Conservation (phyloP, 148 eudicot species). For the Dianthus caryophyllus region DNA sequence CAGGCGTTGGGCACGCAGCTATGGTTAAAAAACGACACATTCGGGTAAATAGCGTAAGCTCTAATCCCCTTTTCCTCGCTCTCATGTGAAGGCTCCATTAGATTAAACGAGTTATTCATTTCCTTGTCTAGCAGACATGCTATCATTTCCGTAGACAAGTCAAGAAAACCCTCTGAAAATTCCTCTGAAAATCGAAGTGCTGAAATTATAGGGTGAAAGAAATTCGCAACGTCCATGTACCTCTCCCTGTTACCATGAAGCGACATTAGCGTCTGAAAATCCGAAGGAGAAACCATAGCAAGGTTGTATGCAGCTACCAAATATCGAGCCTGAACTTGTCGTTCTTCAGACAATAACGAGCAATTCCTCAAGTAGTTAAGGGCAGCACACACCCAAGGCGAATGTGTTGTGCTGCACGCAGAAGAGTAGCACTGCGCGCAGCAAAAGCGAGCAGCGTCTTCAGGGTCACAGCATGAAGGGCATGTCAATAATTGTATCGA, state of each 20-base stretch:
- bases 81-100: conserved; percentile 59
- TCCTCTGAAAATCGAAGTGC: no score
- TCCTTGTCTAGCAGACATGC: conserved; percentile 65
- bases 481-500: conserved; percentile 36
- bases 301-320: conserved; percentile 75
- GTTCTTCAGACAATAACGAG: conserved; percentile 38
- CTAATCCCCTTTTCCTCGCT: conserved; percentile 49
- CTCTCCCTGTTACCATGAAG: conserved; percentile 51
- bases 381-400: conserved; percentile 68
- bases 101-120: conserved; percentile 64
- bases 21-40: conserved; percentile 75
- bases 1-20: conserved; percentile 91
- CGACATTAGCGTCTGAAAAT: conserved; percentile 46
- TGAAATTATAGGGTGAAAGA: conserved; percentile 53
- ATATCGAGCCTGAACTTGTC: conserved; percentile 64
- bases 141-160: conserved; percentile 36
- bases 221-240: conserved; percentile 20
- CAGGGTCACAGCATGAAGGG: conserved; percentile 47
- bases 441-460: conserved; percentile 49
- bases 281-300: conserved; percentile 45
- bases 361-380: conserved; percentile 37
- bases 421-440: conserved; percentile 44
- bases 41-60: conserved; percentile 76
- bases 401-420: conserved; percentile 47
- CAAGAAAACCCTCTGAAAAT: conserved; percentile 27